Conservation (phyloP, 805 yeast species). For the Ogataea degrootiae region DNA sequence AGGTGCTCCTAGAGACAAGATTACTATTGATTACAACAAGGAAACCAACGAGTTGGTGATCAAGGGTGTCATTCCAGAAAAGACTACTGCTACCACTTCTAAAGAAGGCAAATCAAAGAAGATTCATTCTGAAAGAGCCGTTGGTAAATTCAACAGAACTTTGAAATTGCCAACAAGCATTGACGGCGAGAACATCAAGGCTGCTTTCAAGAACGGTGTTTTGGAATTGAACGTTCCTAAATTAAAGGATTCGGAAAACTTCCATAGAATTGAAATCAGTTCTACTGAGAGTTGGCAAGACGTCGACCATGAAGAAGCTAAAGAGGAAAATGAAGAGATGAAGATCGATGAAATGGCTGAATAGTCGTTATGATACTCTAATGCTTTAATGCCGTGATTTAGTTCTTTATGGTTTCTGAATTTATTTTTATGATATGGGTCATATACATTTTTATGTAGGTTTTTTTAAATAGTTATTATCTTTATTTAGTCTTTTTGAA, state of each 20-base stretch:
- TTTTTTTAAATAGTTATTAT: too few species aligned
- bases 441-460: too few species aligned
- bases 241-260: conserved; percentile 15
- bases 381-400: background rate
- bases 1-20: conserved; percentile 41
- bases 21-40: conserved; percentile 43
- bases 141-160: conserved; percentile 35
- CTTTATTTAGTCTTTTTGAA: too few species aligned
- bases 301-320: background rate
- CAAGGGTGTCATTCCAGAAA: conserved; percentile 38
- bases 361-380: background rate
- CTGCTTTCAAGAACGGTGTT: conserved; percentile 43
- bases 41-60: conserved; percentile 38
- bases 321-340: background rate
- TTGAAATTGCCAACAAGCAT: conserved; percentile 37
- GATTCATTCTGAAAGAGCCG: conserved; percentile 18
- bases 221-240: conserved; percentile 40
- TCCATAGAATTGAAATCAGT: conserved; percentile 20
- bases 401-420: background rate
- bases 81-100: conserved; percentile 2
- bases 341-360: background rate
- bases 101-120: conserved; percentile 7
- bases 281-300: conserved; percentile 10
- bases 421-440: too few species aligned
- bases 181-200: conserved; percentile 41